Base-by-base conservation (phyloP, 2,329 filamentous ascomycete species). In the Daldinia eschscholtzii region DNA sequence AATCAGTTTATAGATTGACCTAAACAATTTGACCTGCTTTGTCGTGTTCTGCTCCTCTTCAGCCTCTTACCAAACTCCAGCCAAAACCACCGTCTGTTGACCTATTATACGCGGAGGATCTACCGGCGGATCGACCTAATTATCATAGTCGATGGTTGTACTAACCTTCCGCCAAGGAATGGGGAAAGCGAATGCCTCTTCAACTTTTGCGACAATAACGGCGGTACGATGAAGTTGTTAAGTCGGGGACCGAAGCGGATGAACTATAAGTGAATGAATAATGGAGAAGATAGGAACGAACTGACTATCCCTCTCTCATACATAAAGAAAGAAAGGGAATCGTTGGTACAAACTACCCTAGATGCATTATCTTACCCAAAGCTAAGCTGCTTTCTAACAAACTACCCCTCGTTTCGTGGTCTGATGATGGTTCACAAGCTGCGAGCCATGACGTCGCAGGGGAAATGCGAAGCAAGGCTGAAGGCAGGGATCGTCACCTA, bases 371-470 rank as follows among this genome's bases (percentile, higher is more conserved):
- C 44, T 58, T 53, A 46, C 23, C 28, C 53, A 52, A 13, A 46
- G n/a, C 44, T 61, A 57, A 41, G 39, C 46, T 42, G 26, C 18
- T 42, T 46, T 53, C 50, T 46, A 66, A 56, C 50, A 53, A 18
- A 10, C 41, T 66, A 68, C 65, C 68, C 68, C 68, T 71, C 66
- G 69, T 64, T 57, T 57, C 53, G 35, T 68, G 59, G 46, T 50
- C 69, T 55, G 57, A 58, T 59, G 57, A 66, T 64, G 69, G 62
- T 71, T 71, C 63, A 67, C 57, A 58, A 71, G 50, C 52, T 26
- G 41, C 30, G 61, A 64, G 59, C 61, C 63, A 67, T 71, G 66
- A 71, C 57, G 63, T 57, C 60, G 69, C 64, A 42, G 69, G 69
- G 55, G 63, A 62, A 66, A 23, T 18, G 18, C 26, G 41, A 58